These are phyloP conservation scores for Rhododendron simsii DNA, from an alignment of 148 eudicot species.

Conservation along the genomic window DNA sequence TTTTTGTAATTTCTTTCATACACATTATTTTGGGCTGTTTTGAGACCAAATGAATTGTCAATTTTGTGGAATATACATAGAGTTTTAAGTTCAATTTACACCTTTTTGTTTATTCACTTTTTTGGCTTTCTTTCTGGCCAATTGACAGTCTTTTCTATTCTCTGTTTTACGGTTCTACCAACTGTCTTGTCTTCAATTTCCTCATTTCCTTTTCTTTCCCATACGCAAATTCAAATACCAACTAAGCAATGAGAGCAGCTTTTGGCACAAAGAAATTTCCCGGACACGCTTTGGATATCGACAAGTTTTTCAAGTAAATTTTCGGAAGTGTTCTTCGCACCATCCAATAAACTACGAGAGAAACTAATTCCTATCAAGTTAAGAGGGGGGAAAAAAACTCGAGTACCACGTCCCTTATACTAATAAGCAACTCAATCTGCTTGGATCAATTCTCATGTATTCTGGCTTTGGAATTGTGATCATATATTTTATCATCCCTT, in stretches of 20 bases:
- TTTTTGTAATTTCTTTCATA: background rate
- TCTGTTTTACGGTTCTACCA: background rate
- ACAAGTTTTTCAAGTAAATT: background rate
- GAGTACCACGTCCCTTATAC: background rate
- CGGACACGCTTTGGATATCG: background rate
- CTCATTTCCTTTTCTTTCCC: background rate
- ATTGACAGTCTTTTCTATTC: background rate
- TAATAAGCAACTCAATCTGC: background rate
- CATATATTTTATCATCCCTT: conserved; percentile 22
- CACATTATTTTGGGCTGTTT: background rate
- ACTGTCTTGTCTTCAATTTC: background rate
- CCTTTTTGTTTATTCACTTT: background rate
- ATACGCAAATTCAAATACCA: background rate
- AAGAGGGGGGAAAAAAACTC: background rate
- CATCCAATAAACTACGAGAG: background rate
- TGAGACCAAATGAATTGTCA: background rate
- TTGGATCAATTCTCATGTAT: background rate
- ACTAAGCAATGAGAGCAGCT: background rate
- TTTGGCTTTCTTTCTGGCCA: background rate
- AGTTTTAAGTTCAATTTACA: background rate
- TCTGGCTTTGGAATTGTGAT: background rate
- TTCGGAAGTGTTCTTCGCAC: background rate
- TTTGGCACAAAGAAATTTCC: background rate
- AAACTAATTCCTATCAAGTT: background rate
- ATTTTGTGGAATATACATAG: background rate